Percentiles rank a stretch among this genome's conserved stretches.
Evolutionary conservation across 148 eudicot genomes (phyloP).

Genomic region (Heliosperma pusillum): DNA sequence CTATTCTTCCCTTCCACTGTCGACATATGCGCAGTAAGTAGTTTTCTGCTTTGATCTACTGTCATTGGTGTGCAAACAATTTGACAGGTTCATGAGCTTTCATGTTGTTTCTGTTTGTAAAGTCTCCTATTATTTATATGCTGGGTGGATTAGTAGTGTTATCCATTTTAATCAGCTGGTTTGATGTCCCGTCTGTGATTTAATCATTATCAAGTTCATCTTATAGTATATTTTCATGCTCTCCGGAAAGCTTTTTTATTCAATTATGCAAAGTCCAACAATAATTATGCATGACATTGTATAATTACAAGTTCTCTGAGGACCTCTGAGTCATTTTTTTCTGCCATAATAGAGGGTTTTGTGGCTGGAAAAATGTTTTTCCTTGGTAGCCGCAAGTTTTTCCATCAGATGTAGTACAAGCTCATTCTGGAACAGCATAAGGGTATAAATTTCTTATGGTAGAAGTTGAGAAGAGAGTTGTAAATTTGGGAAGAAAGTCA

Average conservation of each 20-base stretch:
- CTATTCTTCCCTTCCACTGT: slow-evolving; percentile 81
- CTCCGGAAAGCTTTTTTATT: background rate
- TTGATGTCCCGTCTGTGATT: background rate
- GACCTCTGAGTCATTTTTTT: background rate
- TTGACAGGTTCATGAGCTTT: background rate
- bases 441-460: background rate
- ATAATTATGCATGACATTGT: background rate
- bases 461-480: background rate
- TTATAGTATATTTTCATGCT: background rate
- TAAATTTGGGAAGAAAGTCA: background rate
- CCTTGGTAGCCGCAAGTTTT: background rate
- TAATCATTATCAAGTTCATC: background rate
- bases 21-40: slow-evolving; percentile 85
- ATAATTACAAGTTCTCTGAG: background rate
- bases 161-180: background rate
- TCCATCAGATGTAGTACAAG: background rate
- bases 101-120: background rate
- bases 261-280: background rate
- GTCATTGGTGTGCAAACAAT: background rate
- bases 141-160: background rate
- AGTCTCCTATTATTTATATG: background rate
- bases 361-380: background rate
- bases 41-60: slow-evolving; percentile 19
- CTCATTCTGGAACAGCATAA: background rate
- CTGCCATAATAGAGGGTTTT: too few species aligned